Evolutionary conservation across 371 early-diverging fungal species (phyloP).

Genomic region (Dinochytrium kinnereticum): DNA sequence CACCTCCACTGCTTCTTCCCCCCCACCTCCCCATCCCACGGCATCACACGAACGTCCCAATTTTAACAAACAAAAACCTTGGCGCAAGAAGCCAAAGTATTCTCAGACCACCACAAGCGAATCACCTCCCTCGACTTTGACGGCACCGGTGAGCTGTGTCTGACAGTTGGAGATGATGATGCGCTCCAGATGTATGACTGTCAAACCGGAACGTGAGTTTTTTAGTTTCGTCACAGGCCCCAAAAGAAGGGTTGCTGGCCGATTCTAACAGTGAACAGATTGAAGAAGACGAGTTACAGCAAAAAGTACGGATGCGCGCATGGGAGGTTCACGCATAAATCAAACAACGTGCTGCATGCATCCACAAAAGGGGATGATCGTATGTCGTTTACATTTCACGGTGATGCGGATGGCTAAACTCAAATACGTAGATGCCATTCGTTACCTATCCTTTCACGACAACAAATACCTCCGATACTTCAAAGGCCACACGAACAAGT

Average conservation of each 20-base stretch:
- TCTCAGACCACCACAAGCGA: constrained; percentile 66
- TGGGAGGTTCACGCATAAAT: constrained; percentile 82
- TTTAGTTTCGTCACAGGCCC: background rate
- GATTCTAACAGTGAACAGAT: too few relatives aligned
- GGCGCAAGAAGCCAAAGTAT: constrained; percentile 61
- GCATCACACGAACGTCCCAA: background rate
- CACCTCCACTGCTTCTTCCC: background rate
- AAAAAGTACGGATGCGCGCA: constrained; percentile 88
- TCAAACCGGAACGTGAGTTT: constrained; percentile 70
- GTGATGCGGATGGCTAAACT: background rate
- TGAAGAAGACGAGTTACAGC: constrained; percentile 60
- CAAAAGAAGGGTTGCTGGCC: background rate
- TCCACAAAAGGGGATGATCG: constrained; percentile 88
- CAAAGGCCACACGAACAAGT: constrained; percentile 80
- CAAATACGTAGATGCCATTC: constrained; percentile 82
- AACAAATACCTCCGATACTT: constrained; percentile 93
- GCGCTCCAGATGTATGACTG: constrained; percentile 81
- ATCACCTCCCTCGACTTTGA: constrained; percentile 82
- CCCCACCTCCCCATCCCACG: background rate
- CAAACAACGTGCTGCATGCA: constrained; percentile 79
- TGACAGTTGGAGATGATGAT: constrained; percentile 82
- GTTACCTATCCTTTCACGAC: constrained; percentile 90
- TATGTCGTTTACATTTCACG: background rate
- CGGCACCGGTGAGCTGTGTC: constrained; percentile 68
- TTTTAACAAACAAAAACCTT: background rate